phyloP scores from a whole-genome alignment of 495 filamentous ascomycete genomes.

The Neurospora tetrasperma region DNA sequence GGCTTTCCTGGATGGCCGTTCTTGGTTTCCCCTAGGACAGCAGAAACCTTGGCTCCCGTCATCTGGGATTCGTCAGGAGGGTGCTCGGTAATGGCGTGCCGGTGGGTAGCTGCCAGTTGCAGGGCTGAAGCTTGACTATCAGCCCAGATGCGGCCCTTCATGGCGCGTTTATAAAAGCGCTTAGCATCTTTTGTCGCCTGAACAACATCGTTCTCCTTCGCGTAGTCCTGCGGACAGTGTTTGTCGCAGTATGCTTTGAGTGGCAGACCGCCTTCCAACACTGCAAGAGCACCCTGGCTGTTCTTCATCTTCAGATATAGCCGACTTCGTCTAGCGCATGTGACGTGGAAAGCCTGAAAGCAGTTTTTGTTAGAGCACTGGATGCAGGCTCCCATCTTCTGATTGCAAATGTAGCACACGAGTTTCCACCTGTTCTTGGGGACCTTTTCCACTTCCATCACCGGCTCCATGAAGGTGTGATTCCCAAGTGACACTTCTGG shows the following conservation, averaged over 20 bases:
- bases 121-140: constrained; percentile 82
- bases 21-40: constrained; percentile 64
- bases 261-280: constrained; percentile 70
- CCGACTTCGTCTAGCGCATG: constrained; percentile 78
- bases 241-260: constrained; percentile 95
- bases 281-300: constrained; percentile 63
- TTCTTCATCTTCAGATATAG: constrained; percentile 97
- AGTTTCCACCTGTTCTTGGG: constrained; percentile 89
- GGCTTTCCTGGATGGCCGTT: constrained; percentile 55
- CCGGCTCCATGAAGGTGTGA: constrained; percentile 92
- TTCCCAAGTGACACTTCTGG: constrained; percentile 95
- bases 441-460: constrained; percentile 95
- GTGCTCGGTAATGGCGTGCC: constrained; percentile 47
- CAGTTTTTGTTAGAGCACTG: constrained; percentile 97
- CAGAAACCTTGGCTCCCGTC: constrained; percentile 39
- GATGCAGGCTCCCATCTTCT: constrained; percentile 95
- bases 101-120: constrained; percentile 57
- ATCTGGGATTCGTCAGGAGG: constrained; percentile 46
- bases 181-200: constrained; percentile 40
- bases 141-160: constrained; percentile 82
- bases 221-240: constrained; percentile 86
- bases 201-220: constrained; percentile 66
- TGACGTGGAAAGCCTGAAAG: constrained; percentile 97
- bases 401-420: constrained; percentile 91
- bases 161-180: constrained; percentile 75